Evolutionary conservation across 352 stramenopile genomes (phyloP), one percentile per base, ranked within the genome.

Genomic region (Phytophthora ohioensis): DNA sequence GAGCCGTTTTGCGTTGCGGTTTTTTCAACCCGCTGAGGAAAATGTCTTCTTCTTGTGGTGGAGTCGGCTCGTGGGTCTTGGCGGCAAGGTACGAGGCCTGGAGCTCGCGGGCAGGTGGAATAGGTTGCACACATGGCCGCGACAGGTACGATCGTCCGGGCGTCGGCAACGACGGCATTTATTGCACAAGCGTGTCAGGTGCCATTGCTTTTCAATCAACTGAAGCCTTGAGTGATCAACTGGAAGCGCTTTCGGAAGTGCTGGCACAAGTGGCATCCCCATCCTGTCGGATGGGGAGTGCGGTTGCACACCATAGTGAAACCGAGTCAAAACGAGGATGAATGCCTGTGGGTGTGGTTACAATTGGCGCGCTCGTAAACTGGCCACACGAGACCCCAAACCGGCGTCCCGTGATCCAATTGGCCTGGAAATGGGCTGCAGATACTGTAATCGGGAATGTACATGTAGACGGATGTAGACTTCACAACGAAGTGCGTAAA

Each of bases 21-120:
- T 83, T 80, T 62, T 77, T 71, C 17, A 59, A 15, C 6, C 73
- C 73, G 1, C 48, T 63, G 69, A 85, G 61, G 67, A 85, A 85
- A 57, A 73, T 56, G 60, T 79, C 71, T 15, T 75, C 59, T 39
- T 81, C 52, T 48, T 61, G 36, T 13, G 15, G 42, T 3, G 34
- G 58, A 11, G 15, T 7, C 32, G 9, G 38, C 9, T 45, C 42
- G 7, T 38, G 34, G 13, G 27, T 27, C 52, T 31, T 65, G 61
- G 32, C 35, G 2, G 32, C 45, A 9, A 57, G 17, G 47, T 63
- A 57, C 15, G 63, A 59, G 58, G 39, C 56, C 17, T 67, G 55
- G 13, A 61, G 38, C 12, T 63, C 54, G 36, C 64, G 65, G 13
- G 17, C 3, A 17, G 52, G 38, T 15, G 46, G 27, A 15, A 47